Conservation (phyloP, 495 filamentous ascomycete species). For the Cenococcum geophilum region DNA sequence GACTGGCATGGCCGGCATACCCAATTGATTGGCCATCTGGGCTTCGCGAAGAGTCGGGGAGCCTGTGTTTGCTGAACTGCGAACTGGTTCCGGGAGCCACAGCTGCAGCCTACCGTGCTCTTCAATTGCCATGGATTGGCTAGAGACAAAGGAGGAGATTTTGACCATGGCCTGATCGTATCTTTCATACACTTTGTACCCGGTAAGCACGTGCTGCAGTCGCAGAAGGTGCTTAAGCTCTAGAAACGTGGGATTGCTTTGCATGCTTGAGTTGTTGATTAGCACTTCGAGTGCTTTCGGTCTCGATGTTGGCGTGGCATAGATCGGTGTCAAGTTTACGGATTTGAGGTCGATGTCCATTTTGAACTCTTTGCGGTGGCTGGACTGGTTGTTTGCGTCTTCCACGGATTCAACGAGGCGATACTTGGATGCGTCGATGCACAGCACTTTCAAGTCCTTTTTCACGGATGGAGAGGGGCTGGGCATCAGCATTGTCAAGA, state of each 20-base stretch:
- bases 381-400: background rate
- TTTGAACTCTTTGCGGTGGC: background rate
- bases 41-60: background rate
- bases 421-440: no score
- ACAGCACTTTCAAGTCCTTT: no score
- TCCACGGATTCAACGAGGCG: background rate
- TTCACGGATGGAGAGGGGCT: no score
- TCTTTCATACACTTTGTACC: conserved; percentile 5
- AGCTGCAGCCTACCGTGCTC: conserved; percentile 5
- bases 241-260: background rate
- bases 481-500: no score
- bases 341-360: background rate
- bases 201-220: conserved; percentile 5
- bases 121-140: background rate
- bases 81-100: conserved; percentile 5
- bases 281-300: background rate
- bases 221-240: background rate
- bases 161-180: conserved; percentile 8
- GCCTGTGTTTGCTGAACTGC: no score
- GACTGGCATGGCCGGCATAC: no score
- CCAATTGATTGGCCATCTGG: background rate
- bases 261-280: background rate
- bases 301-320: background rate
- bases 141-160: background rate
- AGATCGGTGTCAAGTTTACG: background rate